Conservation (phyloP, 169 alveolate genomes). For the Eimeria tenella region DNA sequence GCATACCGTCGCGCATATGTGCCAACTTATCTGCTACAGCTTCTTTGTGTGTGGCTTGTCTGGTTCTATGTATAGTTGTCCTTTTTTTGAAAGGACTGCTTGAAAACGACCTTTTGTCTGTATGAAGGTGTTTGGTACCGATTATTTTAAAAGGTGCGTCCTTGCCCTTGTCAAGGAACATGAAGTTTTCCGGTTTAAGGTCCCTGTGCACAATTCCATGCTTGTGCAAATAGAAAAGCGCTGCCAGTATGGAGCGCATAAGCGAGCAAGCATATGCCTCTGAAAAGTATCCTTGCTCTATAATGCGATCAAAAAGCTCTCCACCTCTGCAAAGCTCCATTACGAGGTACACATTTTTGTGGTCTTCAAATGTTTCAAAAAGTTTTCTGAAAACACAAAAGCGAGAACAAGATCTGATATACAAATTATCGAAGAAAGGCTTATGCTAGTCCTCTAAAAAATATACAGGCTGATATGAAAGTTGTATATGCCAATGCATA, state of each 20-base stretch:
- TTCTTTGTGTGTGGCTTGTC: too few relatives aligned
- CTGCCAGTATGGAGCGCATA: conserved; percentile 94
- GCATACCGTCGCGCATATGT: too few relatives aligned
- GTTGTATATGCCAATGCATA: too few relatives aligned
- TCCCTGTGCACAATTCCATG: conserved; percentile 94
- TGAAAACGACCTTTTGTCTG: too few relatives aligned
- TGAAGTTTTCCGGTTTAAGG: conserved; percentile 92
- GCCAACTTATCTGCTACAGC: too few relatives aligned
- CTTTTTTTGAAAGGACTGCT: too few relatives aligned
- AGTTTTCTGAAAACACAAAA: conserved; percentile 80
- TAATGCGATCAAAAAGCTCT: conserved; percentile 94
- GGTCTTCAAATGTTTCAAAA: conserved; percentile 89
- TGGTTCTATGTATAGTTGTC: too few relatives aligned
- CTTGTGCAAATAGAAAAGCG: conserved; percentile 94
- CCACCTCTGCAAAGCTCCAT: conserved; percentile 95
- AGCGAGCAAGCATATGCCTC: conserved; percentile 94
- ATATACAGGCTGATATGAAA: too few relatives aligned
- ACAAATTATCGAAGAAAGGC: too few relatives aligned
- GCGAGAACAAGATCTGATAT: background rate
- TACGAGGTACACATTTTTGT: conserved; percentile 87
- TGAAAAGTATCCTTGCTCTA: conserved; percentile 89
- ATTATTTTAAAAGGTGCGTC: conserved; percentile 88
- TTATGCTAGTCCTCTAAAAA: too few relatives aligned
- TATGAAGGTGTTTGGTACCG: conserved; percentile 34
- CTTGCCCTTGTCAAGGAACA: conserved; percentile 86